A percentile compares a stretch with the other conserved stretches of the same genome.
phyloP scores from a whole-genome alignment of 2,329 filamentous ascomycete species.

The Claviceps citrina region DNA sequence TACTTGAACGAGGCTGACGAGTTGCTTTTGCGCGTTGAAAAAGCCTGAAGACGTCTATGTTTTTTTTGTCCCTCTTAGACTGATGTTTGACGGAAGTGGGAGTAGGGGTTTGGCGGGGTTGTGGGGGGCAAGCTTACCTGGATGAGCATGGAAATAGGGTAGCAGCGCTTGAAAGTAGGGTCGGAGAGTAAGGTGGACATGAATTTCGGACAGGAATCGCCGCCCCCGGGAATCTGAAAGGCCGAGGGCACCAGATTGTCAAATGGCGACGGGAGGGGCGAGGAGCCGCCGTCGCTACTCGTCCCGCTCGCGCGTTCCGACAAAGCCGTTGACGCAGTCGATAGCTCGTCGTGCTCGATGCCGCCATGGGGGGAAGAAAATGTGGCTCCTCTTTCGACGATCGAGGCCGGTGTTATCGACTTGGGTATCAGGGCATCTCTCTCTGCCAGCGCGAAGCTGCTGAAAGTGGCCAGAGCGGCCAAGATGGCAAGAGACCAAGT shows the following conservation, averaged over 20 bases:
- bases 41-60: conserved; percentile 64
- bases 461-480: background rate
- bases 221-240: conserved; percentile 36
- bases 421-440: background rate
- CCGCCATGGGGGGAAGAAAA: background rate
- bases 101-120: too few relatives aligned
- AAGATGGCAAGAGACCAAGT: conserved; percentile 1
- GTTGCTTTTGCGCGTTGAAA: conserved; percentile 61
- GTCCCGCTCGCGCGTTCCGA: background rate
- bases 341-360: background rate
- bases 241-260: conserved; percentile 49
- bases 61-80: too few relatives aligned
- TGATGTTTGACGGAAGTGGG: too few relatives aligned
- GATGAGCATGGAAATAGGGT: conserved; percentile 72
- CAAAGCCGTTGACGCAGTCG: background rate
- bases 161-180: conserved; percentile 54
- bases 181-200: conserved; percentile 52
- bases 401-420: background rate
- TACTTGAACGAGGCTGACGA: conserved; percentile 56
- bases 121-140: conserved; percentile 44
- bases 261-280: conserved; percentile 46
- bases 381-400: background rate
- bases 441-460: background rate
- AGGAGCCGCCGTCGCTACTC: background rate
- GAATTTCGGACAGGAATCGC: conserved; percentile 46